phyloP scores from a whole-genome alignment of 345 rosid species.

The Salix caprea region DNA sequence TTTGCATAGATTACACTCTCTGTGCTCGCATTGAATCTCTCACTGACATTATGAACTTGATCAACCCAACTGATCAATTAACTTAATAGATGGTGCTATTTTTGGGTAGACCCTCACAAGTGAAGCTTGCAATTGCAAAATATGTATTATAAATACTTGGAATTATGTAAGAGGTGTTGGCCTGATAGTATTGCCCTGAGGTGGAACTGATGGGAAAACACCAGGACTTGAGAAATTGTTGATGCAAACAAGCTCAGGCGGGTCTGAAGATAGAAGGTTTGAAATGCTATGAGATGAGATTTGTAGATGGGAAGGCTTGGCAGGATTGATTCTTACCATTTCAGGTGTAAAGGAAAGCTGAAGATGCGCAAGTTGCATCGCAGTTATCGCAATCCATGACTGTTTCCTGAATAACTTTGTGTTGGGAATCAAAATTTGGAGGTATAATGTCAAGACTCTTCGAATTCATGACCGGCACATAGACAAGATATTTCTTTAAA shows the following conservation, averaged over 20 bases:
- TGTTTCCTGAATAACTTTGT: conserved; percentile 27
- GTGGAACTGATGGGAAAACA: conserved; percentile 24
- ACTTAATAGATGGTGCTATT: conserved; percentile 39
- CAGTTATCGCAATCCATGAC: neutral
- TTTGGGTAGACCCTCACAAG: conserved; percentile 32
- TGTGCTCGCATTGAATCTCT: conserved; percentile 34
- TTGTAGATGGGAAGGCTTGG: conserved; percentile 20
- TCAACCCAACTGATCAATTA: conserved; percentile 37
- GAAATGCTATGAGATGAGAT: conserved; percentile 34
- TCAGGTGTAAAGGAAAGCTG: conserved; percentile 36
- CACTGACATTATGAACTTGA: conserved; percentile 19
- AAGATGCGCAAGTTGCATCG: conserved; percentile 21
- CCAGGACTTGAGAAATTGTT: conserved; percentile 26
- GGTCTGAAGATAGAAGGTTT: conserved; percentile 37
- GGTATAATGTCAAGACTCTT: neutral
- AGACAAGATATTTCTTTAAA: too few relatives aligned
- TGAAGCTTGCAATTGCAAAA: conserved; percentile 24
- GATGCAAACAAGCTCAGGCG: conserved; percentile 22
- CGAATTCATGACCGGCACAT: too few relatives aligned
- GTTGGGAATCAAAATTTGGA: conserved; percentile 18
- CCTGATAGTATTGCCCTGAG: conserved; percentile 38
- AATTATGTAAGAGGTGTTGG: conserved; percentile 33
- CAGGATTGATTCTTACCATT: conserved; percentile 27
- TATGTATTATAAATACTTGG: conserved; percentile 11
- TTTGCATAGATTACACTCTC: conserved; percentile 30